These are phyloP conservation scores for Paecilomyces variotii DNA, from an alignment of 2,329 filamentous ascomycete species.

Conservation along the genomic window DNA sequence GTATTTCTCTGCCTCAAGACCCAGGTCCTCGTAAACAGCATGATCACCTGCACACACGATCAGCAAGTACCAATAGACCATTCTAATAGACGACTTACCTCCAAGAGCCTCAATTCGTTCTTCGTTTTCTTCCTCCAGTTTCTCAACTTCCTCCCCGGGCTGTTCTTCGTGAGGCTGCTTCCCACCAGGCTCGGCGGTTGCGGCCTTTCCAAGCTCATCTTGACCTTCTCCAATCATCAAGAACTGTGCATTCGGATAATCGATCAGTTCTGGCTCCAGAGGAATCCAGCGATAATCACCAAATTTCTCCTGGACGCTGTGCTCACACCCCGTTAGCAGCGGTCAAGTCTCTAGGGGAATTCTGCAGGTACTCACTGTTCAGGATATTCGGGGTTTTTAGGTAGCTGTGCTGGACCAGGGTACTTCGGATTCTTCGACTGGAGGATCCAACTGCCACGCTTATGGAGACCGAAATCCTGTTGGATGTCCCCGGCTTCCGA, in stretches of 20 bases:
- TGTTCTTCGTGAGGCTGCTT: constrained; percentile 53
- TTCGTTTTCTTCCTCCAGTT: constrained; percentile 67
- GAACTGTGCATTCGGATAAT: constrained; percentile 68
- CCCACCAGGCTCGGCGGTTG: constrained; percentile 21
- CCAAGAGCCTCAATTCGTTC: constrained; percentile 54
- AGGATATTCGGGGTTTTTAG: constrained; percentile 60
- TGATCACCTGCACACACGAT: constrained; percentile 42
- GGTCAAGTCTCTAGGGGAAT: constrained; percentile 4
- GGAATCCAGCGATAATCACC: constrained; percentile 65
- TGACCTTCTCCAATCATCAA: constrained; percentile 61
- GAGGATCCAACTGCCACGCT: constrained; percentile 68
- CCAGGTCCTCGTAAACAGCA: constrained; percentile 52
- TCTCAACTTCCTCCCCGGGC: constrained; percentile 63
- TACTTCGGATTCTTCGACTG: constrained; percentile 73
- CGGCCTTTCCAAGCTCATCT: constrained; percentile 26
- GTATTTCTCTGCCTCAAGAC: constrained; percentile 56
- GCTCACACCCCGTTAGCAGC: constrained; percentile 7
- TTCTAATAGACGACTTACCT: constrained; percentile 30
- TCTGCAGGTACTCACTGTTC: constrained; percentile 47
- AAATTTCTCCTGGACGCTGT: constrained; percentile 64
- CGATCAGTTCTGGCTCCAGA: constrained; percentile 62
- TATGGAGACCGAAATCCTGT: constrained; percentile 61
- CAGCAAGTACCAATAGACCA: neutral
- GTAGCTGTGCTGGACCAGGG: constrained; percentile 57
- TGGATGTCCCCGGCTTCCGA: constrained; percentile 63